Evolutionary conservation across 257 asterid species (phyloP).

Genomic region (Nicotiana sylvestris): DNA sequence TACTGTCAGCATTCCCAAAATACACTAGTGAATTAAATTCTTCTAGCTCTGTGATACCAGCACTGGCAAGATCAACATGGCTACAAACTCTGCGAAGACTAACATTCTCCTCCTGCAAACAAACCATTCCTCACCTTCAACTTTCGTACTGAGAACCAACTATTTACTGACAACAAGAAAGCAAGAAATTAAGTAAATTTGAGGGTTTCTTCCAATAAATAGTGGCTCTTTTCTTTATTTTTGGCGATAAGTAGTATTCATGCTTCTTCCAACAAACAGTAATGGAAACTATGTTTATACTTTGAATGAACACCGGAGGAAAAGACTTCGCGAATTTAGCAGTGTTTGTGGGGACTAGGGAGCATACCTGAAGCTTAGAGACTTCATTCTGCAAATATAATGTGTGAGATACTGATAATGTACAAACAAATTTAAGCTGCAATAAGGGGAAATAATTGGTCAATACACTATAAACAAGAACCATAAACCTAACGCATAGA

Average conservation of each 20-base stretch:
- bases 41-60: slow-evolving; percentile 34
- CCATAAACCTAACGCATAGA: background rate
- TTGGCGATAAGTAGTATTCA: background rate
- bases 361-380: slow-evolving; percentile 67
- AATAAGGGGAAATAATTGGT: slow-evolving; percentile 5
- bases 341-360: background rate
- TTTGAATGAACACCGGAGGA: slow-evolving; percentile 1
- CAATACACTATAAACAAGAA: background rate
- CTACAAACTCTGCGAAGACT: slow-evolving; percentile 46
- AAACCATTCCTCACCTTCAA: slow-evolving; percentile 10
- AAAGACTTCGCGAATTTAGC: slow-evolving; percentile 16
- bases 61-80: slow-evolving; percentile 25
- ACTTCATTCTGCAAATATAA: slow-evolving; percentile 52
- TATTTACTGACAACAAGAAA: background rate
- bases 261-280: background rate
- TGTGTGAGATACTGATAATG: slow-evolving; percentile 40
- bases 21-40: slow-evolving; percentile 33
- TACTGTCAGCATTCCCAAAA: slow-evolving; percentile 40
- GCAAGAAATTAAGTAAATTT: background rate
- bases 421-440: slow-evolving; percentile 60
- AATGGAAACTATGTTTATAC: background rate
- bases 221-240: background rate
- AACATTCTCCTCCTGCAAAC: slow-evolving; percentile 64
- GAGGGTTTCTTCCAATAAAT: background rate
- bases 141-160: background rate